These are phyloP conservation scores for Pichia manshurica DNA, from an alignment of 805 yeast genomes.

Conservation along the genomic window DNA sequence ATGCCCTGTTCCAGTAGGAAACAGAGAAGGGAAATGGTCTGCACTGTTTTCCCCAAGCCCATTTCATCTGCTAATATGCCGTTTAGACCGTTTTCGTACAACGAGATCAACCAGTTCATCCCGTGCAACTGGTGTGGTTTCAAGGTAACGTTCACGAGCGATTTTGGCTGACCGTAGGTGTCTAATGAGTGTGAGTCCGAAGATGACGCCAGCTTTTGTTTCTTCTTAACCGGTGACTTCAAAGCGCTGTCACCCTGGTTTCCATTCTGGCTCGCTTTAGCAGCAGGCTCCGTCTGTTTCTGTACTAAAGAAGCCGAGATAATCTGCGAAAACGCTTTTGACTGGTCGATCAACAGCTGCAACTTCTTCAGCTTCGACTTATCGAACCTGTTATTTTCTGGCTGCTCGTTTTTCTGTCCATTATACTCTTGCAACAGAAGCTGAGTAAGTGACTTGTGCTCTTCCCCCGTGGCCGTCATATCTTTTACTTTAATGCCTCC, in stretches of 20 bases:
- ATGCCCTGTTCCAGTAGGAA: constrained; percentile 75
- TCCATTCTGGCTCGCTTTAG: constrained; percentile 1
- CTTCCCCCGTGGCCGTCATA: background rate
- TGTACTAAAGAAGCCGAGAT: constrained; percentile 73
- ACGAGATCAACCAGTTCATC: constrained; percentile 80
- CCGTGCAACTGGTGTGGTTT: constrained; percentile 88
- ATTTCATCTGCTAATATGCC: constrained; percentile 96
- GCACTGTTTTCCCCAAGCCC: constrained; percentile 95
- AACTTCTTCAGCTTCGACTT: constrained; percentile 52
- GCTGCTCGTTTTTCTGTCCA: constrained; percentile 12
- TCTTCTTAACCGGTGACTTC: constrained; percentile 19
- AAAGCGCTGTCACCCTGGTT: too few relatives aligned
- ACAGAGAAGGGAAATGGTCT: constrained; percentile 73
- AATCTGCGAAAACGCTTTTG: constrained; percentile 81
- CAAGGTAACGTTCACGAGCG: constrained; percentile 53
- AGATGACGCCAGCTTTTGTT: constrained; percentile 19
- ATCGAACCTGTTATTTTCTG: constrained; percentile 32
- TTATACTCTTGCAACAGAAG: constrained; percentile 3
- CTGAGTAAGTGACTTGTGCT: constrained; percentile 11
- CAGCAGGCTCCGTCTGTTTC: constrained; percentile 11
- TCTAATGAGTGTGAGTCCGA: constrained; percentile 4
- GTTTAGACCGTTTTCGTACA: constrained; percentile 89
- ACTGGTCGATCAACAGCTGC: constrained; percentile 73
- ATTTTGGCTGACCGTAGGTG: constrained; percentile 41
- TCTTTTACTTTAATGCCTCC: too few relatives aligned